Percentiles rank a stretch among this genome's conserved stretches.
These are phyloP conservation scores for Gastrodia elata DNA, from an alignment of 106 monocot genomes.

Conservation along the genomic window DNA sequence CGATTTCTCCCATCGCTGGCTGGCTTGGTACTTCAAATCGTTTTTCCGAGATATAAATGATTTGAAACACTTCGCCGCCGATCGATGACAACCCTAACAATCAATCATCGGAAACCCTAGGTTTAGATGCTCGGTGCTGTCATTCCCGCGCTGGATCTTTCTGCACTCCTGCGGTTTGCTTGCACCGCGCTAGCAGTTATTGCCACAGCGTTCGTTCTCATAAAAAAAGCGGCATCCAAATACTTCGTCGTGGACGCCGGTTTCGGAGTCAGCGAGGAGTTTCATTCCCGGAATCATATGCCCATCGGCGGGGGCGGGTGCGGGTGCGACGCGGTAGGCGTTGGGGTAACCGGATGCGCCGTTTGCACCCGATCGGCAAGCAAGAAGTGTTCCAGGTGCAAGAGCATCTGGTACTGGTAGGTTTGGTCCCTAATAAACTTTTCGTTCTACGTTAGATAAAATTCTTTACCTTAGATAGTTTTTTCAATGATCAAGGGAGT, in stretches of 20 bases:
- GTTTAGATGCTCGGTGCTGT: constrained; percentile 37
- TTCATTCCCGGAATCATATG: constrained; percentile 7
- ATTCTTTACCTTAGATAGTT: too few species aligned
- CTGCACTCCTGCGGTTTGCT: constrained; percentile 24
- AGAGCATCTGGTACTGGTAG: constrained; percentile 52
- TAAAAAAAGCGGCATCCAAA: constrained; percentile 21
- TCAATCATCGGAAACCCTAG: constrained; percentile 8
- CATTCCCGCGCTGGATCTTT: constrained; percentile 26
- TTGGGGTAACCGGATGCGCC: constrained; percentile 12
- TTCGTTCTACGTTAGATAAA: too few species aligned
- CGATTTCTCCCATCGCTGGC: not conserved
- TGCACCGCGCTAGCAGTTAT: constrained; percentile 33
- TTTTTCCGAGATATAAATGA: constrained; percentile 6
- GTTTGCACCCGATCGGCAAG: constrained; percentile 27
- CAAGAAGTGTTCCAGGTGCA: constrained; percentile 44
- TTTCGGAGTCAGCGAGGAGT: constrained; percentile 7
- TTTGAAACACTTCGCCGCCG: not conserved
- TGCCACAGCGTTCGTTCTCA: constrained; percentile 16
- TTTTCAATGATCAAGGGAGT: too few species aligned
- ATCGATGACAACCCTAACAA: constrained; percentile 26
- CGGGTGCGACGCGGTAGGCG: not conserved
- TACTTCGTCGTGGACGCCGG: constrained; percentile 32
- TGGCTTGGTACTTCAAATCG: not conserved
- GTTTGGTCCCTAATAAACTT: not conserved
- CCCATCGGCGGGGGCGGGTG: constrained; percentile 8